Base-by-base conservation (phyloP, 768 basidiomycete genomes). In the Leccinum truebloodii region DNA sequence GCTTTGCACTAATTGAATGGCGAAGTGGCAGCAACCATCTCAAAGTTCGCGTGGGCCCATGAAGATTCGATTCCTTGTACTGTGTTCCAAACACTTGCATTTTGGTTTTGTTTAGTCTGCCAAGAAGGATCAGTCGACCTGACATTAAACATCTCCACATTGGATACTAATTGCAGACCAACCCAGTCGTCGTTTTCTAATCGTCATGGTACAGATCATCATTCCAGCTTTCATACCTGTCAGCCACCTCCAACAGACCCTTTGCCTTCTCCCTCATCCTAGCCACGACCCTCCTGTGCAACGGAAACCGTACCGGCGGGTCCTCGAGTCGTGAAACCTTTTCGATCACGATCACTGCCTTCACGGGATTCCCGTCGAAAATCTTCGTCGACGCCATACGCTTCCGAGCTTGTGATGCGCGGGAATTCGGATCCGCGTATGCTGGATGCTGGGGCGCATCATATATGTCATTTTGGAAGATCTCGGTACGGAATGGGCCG, bases 211-310 rank as follows among this genome's bases (percentile, higher is more conserved):
- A 70, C 4, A 70, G 49, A 52, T 55, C 69, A 2, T 63, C 46
- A 2, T 24, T 60, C 69, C 69, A 69, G 24, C 65, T 57, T 26
- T 62, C 62, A 49, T 61, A 66, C 54, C 52, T 59, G 14, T 64
- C 62, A 13, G 51, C 61, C 46, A 49, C 35, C 8, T 57, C 59
- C 20, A 49, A 30, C 6, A 71, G n/a, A 7, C 7, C n/a, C 53
- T 28, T 64, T 14, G 53, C 67, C 48, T 69, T 71, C 9, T 56
- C 53, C 41, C 58, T 64, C 57, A 58, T 58, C 9, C 32, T n/a
- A 6, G 4, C 20, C n/a, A 71, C 18, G 22, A 61, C 56, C 0
- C 0, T 35, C 26, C 34, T 50, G 41, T 69, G 64, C 14, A 69
- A 30, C 24, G 63, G 62, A 34, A 66, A 57, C 37, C 65, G 64